Percentiles rank a stretch among this genome's conserved stretches.
Conservation (phyloP, 805 yeast species). For the Saccharomycopsis javanensis region DNA sequence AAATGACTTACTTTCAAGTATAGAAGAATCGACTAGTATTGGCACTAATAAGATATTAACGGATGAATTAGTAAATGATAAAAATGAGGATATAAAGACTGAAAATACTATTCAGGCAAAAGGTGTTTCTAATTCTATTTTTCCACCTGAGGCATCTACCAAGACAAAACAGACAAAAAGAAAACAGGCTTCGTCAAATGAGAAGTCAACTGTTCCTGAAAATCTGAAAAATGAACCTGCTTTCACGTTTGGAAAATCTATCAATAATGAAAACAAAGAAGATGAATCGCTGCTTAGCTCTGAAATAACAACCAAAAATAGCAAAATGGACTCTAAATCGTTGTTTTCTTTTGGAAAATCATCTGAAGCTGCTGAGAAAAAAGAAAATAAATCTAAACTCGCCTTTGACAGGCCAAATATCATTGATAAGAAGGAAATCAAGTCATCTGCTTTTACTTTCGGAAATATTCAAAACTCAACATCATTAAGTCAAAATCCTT, state of each 20-base stretch:
- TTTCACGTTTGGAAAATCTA: neutral
- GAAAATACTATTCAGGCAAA: neutral
- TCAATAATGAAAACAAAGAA: neutral
- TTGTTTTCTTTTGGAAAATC: neutral
- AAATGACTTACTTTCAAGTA: neutral
- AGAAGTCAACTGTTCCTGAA: neutral
- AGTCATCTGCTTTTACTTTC: neutral
- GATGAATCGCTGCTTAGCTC: neutral
- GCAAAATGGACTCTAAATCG: neutral
- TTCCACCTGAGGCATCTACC: neutral
- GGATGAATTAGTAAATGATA: neutral
- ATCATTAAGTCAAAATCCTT: neutral
- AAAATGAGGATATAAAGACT: neutral
- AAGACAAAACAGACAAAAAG: neutral
- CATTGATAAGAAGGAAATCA: neutral
- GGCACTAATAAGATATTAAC: neutral
- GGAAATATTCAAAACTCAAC: neutral
- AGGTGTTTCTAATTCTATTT: neutral
- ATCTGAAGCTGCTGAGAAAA: neutral
- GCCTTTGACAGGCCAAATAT: neutral
- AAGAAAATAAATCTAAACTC: neutral
- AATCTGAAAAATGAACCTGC: neutral
- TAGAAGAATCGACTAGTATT: neutral
- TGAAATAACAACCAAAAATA: neutral
- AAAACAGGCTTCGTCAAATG: neutral